phyloP scores from a whole-genome alignment of 2,329 filamentous ascomycete genomes.

The Penicillium sp. region DNA sequence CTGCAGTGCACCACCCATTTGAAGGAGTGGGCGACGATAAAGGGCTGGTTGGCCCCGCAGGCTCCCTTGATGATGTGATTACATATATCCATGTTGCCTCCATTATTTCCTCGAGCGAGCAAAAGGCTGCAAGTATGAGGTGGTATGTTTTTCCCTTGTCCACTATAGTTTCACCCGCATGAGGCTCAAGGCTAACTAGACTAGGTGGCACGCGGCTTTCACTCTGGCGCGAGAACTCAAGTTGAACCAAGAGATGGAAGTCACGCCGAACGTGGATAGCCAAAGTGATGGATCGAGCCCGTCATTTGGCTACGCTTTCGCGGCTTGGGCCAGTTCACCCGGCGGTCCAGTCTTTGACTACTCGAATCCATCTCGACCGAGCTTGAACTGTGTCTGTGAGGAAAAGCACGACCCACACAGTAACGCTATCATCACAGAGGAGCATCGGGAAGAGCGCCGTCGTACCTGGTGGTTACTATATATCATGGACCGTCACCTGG shows the following conservation, averaged over 20 bases:
- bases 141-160: slow-evolving; percentile 58
- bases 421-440: slow-evolving; percentile 62
- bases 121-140: slow-evolving; percentile 88
- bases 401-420: slow-evolving; percentile 25
- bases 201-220: slow-evolving; percentile 87
- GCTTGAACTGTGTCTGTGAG: slow-evolving; percentile 43
- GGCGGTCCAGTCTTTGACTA: slow-evolving; percentile 52
- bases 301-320: slow-evolving; percentile 36
- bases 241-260: slow-evolving; percentile 75
- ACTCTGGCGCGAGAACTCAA: slow-evolving; percentile 86
- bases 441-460: slow-evolving; percentile 85
- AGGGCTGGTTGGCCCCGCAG: slow-evolving; percentile 58
- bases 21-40: slow-evolving; percentile 61
- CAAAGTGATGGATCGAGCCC: slow-evolving; percentile 38
- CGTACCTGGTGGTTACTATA: slow-evolving; percentile 95
- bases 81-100: slow-evolving; percentile 93
- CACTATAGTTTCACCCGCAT: neutral
- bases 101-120: slow-evolving; percentile 89
- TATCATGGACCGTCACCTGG: slow-evolving; percentile 86
- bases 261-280: slow-evolving; percentile 34
- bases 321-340: slow-evolving; percentile 53
- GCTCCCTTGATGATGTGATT: slow-evolving; percentile 82
- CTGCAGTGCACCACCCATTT: slow-evolving; percentile 60
- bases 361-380: slow-evolving; percentile 37
- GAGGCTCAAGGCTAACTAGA: too few species aligned